Percentiles rank a stretch among this genome's conserved stretches.
Conservation (phyloP, 257 asterid species). For the Euphrasia confusa region DNA sequence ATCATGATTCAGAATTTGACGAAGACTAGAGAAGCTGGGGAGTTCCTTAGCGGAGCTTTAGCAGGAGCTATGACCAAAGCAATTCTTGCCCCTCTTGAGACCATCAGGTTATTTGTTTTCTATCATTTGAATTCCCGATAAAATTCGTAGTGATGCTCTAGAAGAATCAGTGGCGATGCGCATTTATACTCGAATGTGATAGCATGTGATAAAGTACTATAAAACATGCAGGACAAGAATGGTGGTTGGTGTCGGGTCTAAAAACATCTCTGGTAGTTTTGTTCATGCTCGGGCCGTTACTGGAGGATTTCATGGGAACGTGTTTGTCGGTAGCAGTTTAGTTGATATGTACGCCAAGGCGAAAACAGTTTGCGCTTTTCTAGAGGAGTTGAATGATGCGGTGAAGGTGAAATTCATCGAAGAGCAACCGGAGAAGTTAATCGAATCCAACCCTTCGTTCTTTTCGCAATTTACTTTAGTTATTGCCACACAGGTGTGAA, state of each 20-base stretch:
- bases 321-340: too few relatives aligned
- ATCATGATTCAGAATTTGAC: constrained; percentile 48
- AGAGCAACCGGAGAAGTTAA: too few relatives aligned
- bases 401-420: too few relatives aligned
- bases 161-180: neutral
- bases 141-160: too few relatives aligned
- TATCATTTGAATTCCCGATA: neutral
- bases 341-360: too few relatives aligned
- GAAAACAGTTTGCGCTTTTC: too few relatives aligned
- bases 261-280: constrained; percentile 65
- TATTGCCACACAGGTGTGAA: too few relatives aligned
- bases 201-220: constrained; percentile 12
- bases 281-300: too few relatives aligned
- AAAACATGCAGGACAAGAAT: constrained; percentile 82
- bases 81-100: constrained; percentile 92
- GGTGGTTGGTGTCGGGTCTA: constrained; percentile 95
- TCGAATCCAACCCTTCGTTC: too few relatives aligned
- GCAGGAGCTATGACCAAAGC: constrained; percentile 99
- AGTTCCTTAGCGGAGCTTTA: constrained; percentile 90
- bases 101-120: constrained; percentile 62
- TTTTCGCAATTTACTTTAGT: too few relatives aligned
- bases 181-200: neutral
- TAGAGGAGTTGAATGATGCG: too few relatives aligned
- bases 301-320: too few relatives aligned
- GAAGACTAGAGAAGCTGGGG: constrained; percentile 69